Base-by-base conservation (phyloP, 2,329 filamentous ascomycete genomes). In the Fusarium bulbicola region DNA sequence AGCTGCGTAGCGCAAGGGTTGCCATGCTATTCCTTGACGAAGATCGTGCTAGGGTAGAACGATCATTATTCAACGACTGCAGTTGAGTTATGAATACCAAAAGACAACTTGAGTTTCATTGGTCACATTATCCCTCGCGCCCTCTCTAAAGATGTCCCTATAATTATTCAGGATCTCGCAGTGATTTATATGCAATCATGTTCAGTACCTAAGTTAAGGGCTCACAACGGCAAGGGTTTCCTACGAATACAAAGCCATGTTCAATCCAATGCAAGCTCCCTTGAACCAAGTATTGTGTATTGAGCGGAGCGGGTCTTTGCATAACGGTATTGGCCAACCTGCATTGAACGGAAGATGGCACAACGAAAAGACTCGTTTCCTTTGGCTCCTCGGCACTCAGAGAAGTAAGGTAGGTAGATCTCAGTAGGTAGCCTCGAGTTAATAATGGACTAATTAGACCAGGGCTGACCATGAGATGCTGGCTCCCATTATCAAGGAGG, bases 1-100 rank as follows among this genome's bases (percentile, higher is more conserved):
- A 37, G 30, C 40, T 43, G 26, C 52, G 46, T 37, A 54, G 47
- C 40, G 43, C 58, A 60, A 34, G 39, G 34, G 24, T 52, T 46
- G 34, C 43, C 24, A 53, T 59, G 36, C 28, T 52, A 26, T 16
- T 52, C 64, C 39, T 67, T 50, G 63, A 49, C 49, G 30, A 28
- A 54, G 53, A 71, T 71, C 47, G 47, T 53, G 40, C 53, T 56
- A 43, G 63, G 46, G 30, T 60, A 62, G 26, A 66, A 66, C 58
- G 46, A 73, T 73, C 70, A 45, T 61, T 59, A 16, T 66, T 40
- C 49, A 50, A 59, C 24, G 53, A 14, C 47, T 53, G 28, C 37
- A 47, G 46, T 58, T 24, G 18, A 39, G 46, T 58, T 32, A 28
- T 63, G 36, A 49, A 71, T 58, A 42, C 20, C 24, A 39, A 50